A percentile compares a stretch with the other conserved stretches of the same genome.
These are phyloP conservation scores for Fusarium sp. DNA, from an alignment of 2,329 filamentous ascomycete genomes.

Conservation along the genomic window DNA sequence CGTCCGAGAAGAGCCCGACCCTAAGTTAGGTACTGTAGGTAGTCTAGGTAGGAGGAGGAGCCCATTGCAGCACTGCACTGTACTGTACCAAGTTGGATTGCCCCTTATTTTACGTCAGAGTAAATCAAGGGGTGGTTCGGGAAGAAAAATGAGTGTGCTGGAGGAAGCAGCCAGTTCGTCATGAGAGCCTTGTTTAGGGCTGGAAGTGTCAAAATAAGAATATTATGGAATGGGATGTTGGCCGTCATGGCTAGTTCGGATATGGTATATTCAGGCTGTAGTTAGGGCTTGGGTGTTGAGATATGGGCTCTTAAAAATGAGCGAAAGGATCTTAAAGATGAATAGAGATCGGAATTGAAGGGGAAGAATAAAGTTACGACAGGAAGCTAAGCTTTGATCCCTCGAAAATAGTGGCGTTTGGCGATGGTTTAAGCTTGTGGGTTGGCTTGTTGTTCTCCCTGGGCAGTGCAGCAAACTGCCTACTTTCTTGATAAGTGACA, in stretches of 20 bases:
- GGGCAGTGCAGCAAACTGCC: neutral
- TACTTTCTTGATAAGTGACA: neutral
- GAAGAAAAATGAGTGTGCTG: conserved; percentile 15
- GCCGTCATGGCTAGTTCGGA: conserved; percentile 3
- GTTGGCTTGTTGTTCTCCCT: conserved; percentile 2
- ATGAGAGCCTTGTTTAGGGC: conserved; percentile 34
- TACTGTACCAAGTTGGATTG: conserved; percentile 7
- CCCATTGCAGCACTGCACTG: neutral
- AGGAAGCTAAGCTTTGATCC: conserved; percentile 15
- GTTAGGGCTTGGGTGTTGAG: neutral
- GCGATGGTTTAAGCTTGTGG: conserved; percentile 3
- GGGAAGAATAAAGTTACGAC: conserved; percentile 13
- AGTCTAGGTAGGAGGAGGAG: conserved; percentile 1
- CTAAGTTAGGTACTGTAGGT: neutral
- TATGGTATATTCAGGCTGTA: conserved; percentile 3
- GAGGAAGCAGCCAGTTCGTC: conserved; percentile 27
- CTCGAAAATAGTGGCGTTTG: conserved; percentile 10
- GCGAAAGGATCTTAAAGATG: conserved; percentile 8
- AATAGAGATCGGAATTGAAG: conserved; percentile 15
- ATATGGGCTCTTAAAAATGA: neutral
- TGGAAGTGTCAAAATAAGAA: conserved; percentile 30
- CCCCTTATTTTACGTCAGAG: conserved; percentile 1
- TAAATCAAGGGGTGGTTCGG: conserved; percentile 3
- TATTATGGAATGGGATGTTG: conserved; percentile 14
- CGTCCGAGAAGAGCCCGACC: conserved; percentile 42